Base-by-base conservation (phyloP, 164 flowering plant species). In the Tetracentron sinense region DNA sequence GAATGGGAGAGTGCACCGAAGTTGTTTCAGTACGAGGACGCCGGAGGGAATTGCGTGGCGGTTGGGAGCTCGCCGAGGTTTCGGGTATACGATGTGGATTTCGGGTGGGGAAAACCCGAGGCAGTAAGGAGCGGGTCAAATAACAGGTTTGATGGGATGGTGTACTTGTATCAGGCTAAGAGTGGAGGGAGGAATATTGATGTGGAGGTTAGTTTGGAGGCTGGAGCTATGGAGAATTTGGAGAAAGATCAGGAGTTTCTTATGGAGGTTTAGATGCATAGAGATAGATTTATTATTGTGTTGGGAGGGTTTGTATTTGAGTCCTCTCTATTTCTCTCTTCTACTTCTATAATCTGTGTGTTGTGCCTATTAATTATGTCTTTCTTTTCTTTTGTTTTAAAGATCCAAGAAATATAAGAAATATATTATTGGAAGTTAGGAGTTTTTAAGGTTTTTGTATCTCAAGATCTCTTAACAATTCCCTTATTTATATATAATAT, bases 11-110 rank as follows among this genome's bases (percentile, higher is more conserved):
- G 27, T 0, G 77, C 72, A 1, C 98, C 97, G 19, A 79, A 77
- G 68, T 72, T 93, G 20, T 90, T 85, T 64, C 71, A 83, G 70
- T 93, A 62, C 76, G 84, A 87, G 70, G 98, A 94, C 49, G 96
- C 97, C 0, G 98, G 98, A 2, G 77, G 76, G 31, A 94, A 94
- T 75, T 86, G 89, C 61, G 92, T 91, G 38, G 96, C 96, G 0
- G 85, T 94, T 2, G 97, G 96, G 42, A 89, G 96, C 78, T 94
- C 97, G 64, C 99, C 96, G 56, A 75, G 97, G 78, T 94, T 94
- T 49, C 77, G 66, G 79, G 95, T 94, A 0, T 94, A 91, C 64
- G 93, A 86, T 0, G 87, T 91, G 63, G 96, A 94, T 62, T 94
- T 91, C 64, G 97, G 99, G 60, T 94, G 65, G 62, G 99, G 97